These are phyloP conservation scores for Ceratocystis variospora DNA, from an alignment of 2,329 filamentous ascomycete genomes.

Conservation along the genomic window DNA sequence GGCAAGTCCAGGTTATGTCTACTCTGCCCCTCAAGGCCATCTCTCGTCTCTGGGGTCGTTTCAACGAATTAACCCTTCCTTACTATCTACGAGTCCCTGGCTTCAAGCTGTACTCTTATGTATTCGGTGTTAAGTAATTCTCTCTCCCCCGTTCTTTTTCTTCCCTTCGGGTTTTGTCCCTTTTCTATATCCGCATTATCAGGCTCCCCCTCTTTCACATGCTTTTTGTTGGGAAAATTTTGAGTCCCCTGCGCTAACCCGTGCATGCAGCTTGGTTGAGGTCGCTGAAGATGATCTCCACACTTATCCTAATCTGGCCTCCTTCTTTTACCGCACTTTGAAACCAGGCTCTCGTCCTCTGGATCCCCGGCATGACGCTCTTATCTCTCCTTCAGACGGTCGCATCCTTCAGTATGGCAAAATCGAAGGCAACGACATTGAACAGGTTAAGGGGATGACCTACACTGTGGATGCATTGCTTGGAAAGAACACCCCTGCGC, in stretches of 20 bases:
- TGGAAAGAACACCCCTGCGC: slow-evolving; percentile 47
- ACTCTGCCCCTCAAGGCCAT: slow-evolving; percentile 82
- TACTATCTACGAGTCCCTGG: slow-evolving; percentile 79
- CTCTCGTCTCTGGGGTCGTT: slow-evolving; percentile 75
- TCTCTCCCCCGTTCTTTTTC: not conserved
- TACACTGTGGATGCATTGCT: slow-evolving; percentile 90
- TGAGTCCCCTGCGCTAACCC: slow-evolving; percentile 2
- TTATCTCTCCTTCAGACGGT: slow-evolving; percentile 83
- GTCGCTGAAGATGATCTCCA: slow-evolving; percentile 79
- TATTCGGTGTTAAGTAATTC: slow-evolving; percentile 68
- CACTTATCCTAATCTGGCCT: slow-evolving; percentile 78
- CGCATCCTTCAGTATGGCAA: slow-evolving; percentile 81
- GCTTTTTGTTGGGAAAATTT: slow-evolving; percentile 15
- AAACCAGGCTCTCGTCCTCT: slow-evolving; percentile 80
- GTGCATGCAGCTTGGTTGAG: slow-evolving; percentile 55
- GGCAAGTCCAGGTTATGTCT: slow-evolving; percentile 86
- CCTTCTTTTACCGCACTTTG: slow-evolving; percentile 92
- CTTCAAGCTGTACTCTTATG: slow-evolving; percentile 79
- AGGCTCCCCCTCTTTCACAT: slow-evolving; percentile 11
- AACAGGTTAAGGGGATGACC: slow-evolving; percentile 97
- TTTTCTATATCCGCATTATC: not conserved
- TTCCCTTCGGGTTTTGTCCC: not conserved
- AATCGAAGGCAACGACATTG: slow-evolving; percentile 86
- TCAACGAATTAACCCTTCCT: slow-evolving; percentile 80
- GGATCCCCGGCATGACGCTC: slow-evolving; percentile 62